These are phyloP conservation scores for Aspergillus spinulosporus DNA, from an alignment of 2,329 filamentous ascomycete genomes.

Conservation along the genomic window DNA sequence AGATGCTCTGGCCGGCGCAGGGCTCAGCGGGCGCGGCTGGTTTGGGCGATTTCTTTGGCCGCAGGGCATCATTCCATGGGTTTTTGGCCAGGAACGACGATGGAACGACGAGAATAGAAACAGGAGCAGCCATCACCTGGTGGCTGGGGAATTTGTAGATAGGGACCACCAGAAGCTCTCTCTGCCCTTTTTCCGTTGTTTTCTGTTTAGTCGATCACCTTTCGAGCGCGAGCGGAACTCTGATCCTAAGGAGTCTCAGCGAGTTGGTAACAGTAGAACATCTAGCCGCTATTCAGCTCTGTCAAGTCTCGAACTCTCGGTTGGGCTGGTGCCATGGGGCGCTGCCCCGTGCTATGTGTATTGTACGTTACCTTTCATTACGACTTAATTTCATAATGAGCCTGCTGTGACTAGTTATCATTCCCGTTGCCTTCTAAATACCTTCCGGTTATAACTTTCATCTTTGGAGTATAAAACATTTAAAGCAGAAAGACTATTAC, in stretches of 20 bases:
- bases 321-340: constrained; percentile 11
- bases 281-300: background rate
- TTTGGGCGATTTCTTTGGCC: constrained; percentile 17
- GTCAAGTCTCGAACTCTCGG: background rate
- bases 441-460: background rate
- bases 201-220: no score
- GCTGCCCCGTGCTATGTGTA: constrained; percentile 1
- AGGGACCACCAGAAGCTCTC: no score
- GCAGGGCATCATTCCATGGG: constrained; percentile 11
- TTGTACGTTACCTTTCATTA: constrained; percentile 1
- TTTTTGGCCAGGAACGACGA: constrained; percentile 2
- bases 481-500: background rate
- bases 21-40: constrained; percentile 25
- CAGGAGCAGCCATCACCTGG: background rate
- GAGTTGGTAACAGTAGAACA: no score
- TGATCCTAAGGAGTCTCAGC: no score
- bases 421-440: background rate
- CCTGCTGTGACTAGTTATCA: background rate
- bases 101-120: constrained; percentile 9
- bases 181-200: no score
- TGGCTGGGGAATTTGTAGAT: no score
- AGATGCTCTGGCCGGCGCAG: constrained; percentile 8
- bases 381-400: no score
- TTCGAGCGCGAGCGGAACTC: no score
- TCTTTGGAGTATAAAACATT: no score